Evolutionary conservation across 1,139 yeast species (phyloP), one percentile per base, ranked within the genome.

Genomic region (Saccharomyces hybrid): DNA sequence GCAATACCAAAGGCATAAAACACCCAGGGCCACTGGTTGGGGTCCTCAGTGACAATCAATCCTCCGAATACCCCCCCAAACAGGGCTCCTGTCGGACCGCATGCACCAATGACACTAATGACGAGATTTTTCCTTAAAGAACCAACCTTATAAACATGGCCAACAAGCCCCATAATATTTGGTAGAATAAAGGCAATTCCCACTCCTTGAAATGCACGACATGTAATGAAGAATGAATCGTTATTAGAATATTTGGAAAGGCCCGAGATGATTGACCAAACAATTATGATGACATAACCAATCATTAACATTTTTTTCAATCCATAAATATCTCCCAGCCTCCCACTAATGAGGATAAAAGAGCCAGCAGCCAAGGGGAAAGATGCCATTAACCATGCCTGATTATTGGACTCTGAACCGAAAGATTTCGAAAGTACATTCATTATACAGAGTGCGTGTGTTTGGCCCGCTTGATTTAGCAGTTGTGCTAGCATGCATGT

Each of bases 321-420:
- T 0, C 84, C 85, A 58, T 76, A 79, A 13, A 80, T 67, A 60
- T 80, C 85, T 26, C 84, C 85, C 49, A 79, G 60, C 54, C 77
- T 74, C 7, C 83, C 83, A 52, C 80, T 75, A 3, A 79, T 70
- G 38, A 80, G 65, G 48, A 80, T 79, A 58, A 79, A 77, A 0
- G 83, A 78, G 9, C 84, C 84, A 9, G 81, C 75, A 0, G 81
- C 79, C 52, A 80, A 65, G 0, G 84, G 81, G 60, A 77, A 80
- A 0, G 83, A 76, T 2, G 83, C 82, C 80, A 79, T 76, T 53
- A 79, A 76, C 85, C 85, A 81, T 1, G 78, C 76, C 57, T 76
- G 66, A 41, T 68, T 68, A 1, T 54, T 53, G 1, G 64, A 55
- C 1, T 62, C 55, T 16, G 71, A 61, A 1, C 60, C 48, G 49